phyloP scores from a whole-genome alignment of 2,329 filamentous ascomycete species.

The Sporothrix protearum region DNA sequence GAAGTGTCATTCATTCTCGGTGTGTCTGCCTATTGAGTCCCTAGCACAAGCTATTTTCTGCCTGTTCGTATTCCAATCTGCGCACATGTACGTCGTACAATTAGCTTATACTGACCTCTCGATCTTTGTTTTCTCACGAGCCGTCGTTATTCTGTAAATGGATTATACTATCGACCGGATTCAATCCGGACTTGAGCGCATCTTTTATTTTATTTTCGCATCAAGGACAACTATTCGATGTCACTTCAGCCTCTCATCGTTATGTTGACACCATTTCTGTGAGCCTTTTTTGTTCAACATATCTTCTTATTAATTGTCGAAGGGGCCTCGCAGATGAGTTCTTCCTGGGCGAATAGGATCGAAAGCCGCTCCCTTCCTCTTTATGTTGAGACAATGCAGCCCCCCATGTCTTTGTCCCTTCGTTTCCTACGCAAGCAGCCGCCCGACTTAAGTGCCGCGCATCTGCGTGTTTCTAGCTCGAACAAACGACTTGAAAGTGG shows the following conservation, averaged over 20 bases:
- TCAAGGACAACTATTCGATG: background rate
- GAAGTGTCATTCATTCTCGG: background rate
- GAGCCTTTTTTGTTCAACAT: background rate
- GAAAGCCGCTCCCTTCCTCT: background rate
- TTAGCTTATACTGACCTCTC: background rate
- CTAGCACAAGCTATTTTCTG: background rate
- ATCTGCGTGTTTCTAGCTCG: background rate
- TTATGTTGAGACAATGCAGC: background rate
- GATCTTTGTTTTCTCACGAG: background rate
- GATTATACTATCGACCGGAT: background rate
- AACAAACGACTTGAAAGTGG: background rate
- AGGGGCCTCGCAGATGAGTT: background rate
- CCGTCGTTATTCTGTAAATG: no score
- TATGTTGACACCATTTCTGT: background rate
- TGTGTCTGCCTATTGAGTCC: background rate
- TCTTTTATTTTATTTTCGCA: background rate
- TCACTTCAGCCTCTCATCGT: background rate
- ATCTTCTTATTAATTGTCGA: background rate
- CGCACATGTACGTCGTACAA: background rate
- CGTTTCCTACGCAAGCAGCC: background rate
- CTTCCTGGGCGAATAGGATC: background rate
- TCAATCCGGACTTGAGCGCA: background rate
- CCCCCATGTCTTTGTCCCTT: background rate
- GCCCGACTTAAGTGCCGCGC: background rate
- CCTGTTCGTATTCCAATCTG: background rate